A percentile compares a stretch with the other conserved stretches of the same genome.
phyloP scores from a whole-genome alignment of 441 rosid genomes.

The Euphorbia schlechtendalii region DNA sequence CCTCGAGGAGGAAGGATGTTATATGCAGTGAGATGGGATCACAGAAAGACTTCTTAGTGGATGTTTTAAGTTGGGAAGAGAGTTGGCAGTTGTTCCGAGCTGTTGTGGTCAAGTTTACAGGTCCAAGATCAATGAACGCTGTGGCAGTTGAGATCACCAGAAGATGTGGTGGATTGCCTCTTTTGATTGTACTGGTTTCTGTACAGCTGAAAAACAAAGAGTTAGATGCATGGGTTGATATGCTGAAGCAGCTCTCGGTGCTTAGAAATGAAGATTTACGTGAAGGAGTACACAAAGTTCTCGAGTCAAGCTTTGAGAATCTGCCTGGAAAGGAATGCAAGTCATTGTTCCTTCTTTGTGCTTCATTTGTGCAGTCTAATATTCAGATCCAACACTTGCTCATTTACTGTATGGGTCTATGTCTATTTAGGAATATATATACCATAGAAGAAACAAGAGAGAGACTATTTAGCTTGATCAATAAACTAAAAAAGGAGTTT shows the following conservation, averaged over 20 bases:
- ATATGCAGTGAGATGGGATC: conserved; percentile 9
- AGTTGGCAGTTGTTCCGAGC: conserved; percentile 15
- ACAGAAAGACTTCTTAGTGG: not conserved
- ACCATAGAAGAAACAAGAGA: not conserved
- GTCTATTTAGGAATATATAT: not conserved
- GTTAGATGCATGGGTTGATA: not conserved
- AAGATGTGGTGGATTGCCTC: conserved; percentile 7
- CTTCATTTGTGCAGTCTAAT: not conserved
- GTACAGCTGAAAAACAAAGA: not conserved
- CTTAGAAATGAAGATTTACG: not conserved
- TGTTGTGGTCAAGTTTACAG: not conserved
- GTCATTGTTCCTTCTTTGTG: not conserved
- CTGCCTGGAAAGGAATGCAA: not conserved
- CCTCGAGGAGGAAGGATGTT: not conserved
- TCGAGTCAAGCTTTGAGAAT: not conserved
- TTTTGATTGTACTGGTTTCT: not conserved
- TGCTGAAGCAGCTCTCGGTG: not conserved
- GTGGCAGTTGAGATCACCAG: not conserved
- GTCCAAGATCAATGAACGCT: not conserved
- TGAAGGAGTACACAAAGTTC: not conserved
- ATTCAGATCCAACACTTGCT: not conserved
- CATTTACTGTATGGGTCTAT: conserved; percentile 4
- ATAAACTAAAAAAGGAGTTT: not conserved
- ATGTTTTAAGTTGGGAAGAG: conserved; percentile 5
- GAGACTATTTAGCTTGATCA: not conserved